Evolutionary conservation across 306 rosid genomes (phyloP), one percentile per base, ranked within the genome.

Genomic region (Rosa multiflora): DNA sequence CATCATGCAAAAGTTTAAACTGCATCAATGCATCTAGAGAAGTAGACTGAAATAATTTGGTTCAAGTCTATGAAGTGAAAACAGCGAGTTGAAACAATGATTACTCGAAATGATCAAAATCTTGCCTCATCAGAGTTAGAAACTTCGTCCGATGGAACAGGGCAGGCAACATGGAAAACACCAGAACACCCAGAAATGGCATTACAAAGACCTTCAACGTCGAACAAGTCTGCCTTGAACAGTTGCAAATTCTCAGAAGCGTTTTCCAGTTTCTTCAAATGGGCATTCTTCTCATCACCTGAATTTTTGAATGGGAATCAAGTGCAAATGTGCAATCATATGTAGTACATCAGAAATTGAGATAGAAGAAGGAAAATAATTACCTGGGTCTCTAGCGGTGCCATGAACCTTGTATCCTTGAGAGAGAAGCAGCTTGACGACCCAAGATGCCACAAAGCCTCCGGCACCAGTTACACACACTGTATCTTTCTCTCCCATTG

Each of bases 161-260:
- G 74, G 37, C 51, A 66, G 8, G 80, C 74, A 51, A 77, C 47
- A 68, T 66, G 74, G 46, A 77, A 77, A 35, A 67, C 80, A 17
- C 80, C 80, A 39, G 73, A 23, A 21, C 73, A 66, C 20, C 80
- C 80, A 15, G 64, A 44, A 21, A 77, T 32, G 73, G 80, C 80
- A 21, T 35, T 48, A 49, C 39, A 49, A 20, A 77, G 67, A 10
- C 74, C 51, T 29, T 76, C 61, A 12, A 26, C 48, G 39, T 76
- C 80, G 12, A 76, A 47, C 80, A 76, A 37, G 13, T 76, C 73
- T 9, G 73, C 14, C 73, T 48, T 76, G 73, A 64, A 76, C n/a
- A 76, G 49, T n/a, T 76, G 48, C 35, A 76, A 37, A 63, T 76
- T 76, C 80, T 66, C 80, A 35, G 42, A 20, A 18, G 73, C 72